A percentile compares a stretch with the other conserved stretches of the same genome.
phyloP scores from a whole-genome alignment of 768 basidiomycete species.

The Boletus sp. region DNA sequence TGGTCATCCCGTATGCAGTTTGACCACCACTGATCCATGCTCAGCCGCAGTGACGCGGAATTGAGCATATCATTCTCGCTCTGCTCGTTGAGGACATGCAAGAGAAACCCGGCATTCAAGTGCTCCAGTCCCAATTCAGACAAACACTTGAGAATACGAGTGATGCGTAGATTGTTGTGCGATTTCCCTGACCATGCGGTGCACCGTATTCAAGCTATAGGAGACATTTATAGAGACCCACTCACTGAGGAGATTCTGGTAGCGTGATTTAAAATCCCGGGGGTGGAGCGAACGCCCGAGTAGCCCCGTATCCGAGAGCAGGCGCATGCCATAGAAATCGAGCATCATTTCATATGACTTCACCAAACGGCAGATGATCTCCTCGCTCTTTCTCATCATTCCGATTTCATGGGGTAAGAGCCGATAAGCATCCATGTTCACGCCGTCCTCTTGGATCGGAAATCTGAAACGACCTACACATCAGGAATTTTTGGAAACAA shows the following conservation, averaged over 20 bases:
- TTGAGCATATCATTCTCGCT: constrained; percentile 56
- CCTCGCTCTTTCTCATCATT: constrained; percentile 50
- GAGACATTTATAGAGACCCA: constrained; percentile 8
- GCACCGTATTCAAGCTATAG: background rate
- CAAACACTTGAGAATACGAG: constrained; percentile 73
- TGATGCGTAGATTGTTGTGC: constrained; percentile 78
- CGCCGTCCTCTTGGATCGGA: constrained; percentile 70
- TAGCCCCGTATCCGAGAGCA: constrained; percentile 58
- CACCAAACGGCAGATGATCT: constrained; percentile 49
- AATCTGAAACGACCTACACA: constrained; percentile 41
- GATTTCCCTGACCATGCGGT: constrained; percentile 45
- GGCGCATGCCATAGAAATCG: constrained; percentile 76
- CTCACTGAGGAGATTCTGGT: constrained; percentile 67
- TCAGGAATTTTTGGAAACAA: background rate
- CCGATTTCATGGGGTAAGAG: constrained; percentile 64
- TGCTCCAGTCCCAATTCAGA: constrained; percentile 68
- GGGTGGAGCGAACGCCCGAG: constrained; percentile 51
- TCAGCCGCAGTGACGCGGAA: constrained; percentile 45
- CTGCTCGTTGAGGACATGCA: constrained; percentile 70
- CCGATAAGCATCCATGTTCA: constrained; percentile 67
- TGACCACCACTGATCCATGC: constrained; percentile 81
- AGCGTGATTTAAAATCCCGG: constrained; percentile 51
- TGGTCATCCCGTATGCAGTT: constrained; percentile 65
- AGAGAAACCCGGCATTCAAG: constrained; percentile 62
- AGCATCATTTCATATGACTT: constrained; percentile 72